Evolutionary conservation across 768 basidiomycete species (phyloP).

Genomic region (Podaxis sp.): DNA sequence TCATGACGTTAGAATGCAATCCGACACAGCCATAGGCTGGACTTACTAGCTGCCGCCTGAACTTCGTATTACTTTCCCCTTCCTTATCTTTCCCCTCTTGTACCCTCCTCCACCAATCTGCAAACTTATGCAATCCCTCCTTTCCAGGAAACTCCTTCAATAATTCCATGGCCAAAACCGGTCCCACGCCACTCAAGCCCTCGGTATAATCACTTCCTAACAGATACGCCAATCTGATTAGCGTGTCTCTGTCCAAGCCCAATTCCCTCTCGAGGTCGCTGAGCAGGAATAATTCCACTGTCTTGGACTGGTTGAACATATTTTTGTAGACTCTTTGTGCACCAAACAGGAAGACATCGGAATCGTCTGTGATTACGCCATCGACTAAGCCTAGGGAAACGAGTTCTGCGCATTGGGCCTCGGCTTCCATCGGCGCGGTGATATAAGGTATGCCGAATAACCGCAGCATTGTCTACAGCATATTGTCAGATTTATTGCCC

Average conservation of each 20-base stretch:
- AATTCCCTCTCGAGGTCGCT: constrained; percentile 85
- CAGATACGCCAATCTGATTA: constrained; percentile 88
- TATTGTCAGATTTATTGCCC: not conserved
- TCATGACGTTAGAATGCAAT: constrained; percentile 3
- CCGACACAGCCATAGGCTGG: not conserved
- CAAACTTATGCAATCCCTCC: constrained; percentile 82
- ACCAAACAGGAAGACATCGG: constrained; percentile 97
- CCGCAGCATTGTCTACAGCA: constrained; percentile 74
- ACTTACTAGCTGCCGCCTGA: constrained; percentile 82
- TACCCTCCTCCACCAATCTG: constrained; percentile 92
- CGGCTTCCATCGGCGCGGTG: constrained; percentile 99
- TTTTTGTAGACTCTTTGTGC: constrained; percentile 96
- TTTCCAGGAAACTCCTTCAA: constrained; percentile 90
- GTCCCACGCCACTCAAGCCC: constrained; percentile 88
- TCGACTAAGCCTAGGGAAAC: constrained; percentile 85
- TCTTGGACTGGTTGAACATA: constrained; percentile 99
- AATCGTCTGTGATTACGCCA: constrained; percentile 98
- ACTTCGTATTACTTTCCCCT: constrained; percentile 72
- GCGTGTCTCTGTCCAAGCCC: constrained; percentile 79
- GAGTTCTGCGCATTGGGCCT: constrained; percentile 96
- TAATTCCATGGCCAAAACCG: constrained; percentile 95
- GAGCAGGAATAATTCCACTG: constrained; percentile 92
- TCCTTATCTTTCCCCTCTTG: constrained; percentile 84
- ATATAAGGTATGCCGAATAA: constrained; percentile 98
- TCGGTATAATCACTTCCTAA: constrained; percentile 97